Percentiles rank a stretch among this genome's conserved stretches.
Conservation (phyloP, 164 flowering plant genomes). For the Malania oleifera region DNA sequence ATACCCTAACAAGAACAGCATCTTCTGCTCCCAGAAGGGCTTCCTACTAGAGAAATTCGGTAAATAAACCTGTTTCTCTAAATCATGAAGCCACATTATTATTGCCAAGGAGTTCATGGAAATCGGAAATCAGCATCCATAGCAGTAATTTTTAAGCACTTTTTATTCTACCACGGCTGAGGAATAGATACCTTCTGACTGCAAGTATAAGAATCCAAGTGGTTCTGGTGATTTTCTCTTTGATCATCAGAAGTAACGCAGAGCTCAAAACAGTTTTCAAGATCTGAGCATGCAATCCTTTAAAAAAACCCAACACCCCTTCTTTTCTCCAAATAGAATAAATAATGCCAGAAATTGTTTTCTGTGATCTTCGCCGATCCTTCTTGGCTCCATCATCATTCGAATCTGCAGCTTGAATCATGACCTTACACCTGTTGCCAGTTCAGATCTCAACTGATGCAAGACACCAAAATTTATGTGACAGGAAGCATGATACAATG, state of each 20-base stretch:
- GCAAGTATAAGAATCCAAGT: slow-evolving; percentile 76
- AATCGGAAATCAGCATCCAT: too few species aligned
- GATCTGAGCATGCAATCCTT: slow-evolving; percentile 76
- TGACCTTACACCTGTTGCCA: slow-evolving; percentile 43
- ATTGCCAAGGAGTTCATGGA: background rate
- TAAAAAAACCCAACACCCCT: slow-evolving; percentile 62
- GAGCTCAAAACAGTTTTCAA: slow-evolving; percentile 76
- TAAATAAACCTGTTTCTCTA: background rate
- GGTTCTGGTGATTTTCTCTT: slow-evolving; percentile 60
- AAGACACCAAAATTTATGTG: background rate
- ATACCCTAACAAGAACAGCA: background rate
- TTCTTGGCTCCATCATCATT: slow-evolving; percentile 21
- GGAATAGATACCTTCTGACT: slow-evolving; percentile 35
- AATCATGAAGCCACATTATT: slow-evolving; percentile 2
- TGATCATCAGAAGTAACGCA: slow-evolving; percentile 77
- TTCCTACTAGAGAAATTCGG: background rate
- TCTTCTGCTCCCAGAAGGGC: background rate
- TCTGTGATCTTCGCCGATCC: slow-evolving; percentile 15
- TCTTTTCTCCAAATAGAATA: slow-evolving; percentile 49
- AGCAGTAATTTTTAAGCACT: slow-evolving; percentile 19
- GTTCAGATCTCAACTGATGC: background rate
- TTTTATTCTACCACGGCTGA: slow-evolving; percentile 38
- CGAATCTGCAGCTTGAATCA: slow-evolving; percentile 42
- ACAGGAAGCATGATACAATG: background rate
- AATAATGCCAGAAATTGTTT: slow-evolving; percentile 26